A percentile compares a stretch with the other conserved stretches of the same genome.
phyloP scores from a whole-genome alignment of 2,329 filamentous ascomycete species.

The Phialemonium atrogriseum region DNA sequence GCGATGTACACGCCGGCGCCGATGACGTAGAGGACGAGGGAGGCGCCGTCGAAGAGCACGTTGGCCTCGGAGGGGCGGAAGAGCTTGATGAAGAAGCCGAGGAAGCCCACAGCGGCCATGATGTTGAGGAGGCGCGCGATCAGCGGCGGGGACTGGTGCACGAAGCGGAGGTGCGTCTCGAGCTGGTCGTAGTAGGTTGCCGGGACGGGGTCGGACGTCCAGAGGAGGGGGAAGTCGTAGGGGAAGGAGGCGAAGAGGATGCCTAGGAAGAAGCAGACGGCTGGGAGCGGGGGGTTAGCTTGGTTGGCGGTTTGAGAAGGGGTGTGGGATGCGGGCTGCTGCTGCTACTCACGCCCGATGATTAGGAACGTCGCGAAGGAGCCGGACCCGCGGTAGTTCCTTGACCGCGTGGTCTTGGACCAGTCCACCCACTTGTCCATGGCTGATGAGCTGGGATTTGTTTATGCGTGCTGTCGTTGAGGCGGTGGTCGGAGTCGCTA shows the following conservation, averaged over 20 bases:
- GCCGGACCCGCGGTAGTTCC: conserved; percentile 49
- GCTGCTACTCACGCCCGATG: conserved; percentile 69
- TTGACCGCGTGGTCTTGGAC: conserved; percentile 49
- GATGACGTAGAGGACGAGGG: conserved; percentile 73
- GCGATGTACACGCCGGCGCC: conserved; percentile 88
- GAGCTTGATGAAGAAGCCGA: conserved; percentile 88
- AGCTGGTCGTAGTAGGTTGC: conserved; percentile 72
- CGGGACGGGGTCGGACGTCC: conserved; percentile 58
- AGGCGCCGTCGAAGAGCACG: conserved; percentile 85
- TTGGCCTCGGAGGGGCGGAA: conserved; percentile 92
- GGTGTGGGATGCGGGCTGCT: conserved; percentile 7
- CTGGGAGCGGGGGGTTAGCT: conserved; percentile 30
- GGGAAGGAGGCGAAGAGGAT: conserved; percentile 95
- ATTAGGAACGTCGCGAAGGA: conserved; percentile 97
- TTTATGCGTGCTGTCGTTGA: too few relatives aligned
- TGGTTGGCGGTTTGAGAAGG: conserved; percentile 7
- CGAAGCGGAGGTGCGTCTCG: conserved; percentile 81
- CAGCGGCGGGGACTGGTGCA: conserved; percentile 84
- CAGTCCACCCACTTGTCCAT: conserved; percentile 35
- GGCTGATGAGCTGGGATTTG: neutral
- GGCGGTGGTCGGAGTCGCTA: too few relatives aligned
- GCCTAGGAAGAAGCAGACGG: conserved; percentile 94
- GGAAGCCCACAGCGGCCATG: conserved; percentile 76
- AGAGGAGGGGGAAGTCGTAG: conserved; percentile 88
- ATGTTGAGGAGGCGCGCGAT: conserved; percentile 93